Percentiles rank a stretch among this genome's conserved stretches.
Conservation (phyloP, 2,329 filamentous ascomycete species). For the Fusarium proliferatum region DNA sequence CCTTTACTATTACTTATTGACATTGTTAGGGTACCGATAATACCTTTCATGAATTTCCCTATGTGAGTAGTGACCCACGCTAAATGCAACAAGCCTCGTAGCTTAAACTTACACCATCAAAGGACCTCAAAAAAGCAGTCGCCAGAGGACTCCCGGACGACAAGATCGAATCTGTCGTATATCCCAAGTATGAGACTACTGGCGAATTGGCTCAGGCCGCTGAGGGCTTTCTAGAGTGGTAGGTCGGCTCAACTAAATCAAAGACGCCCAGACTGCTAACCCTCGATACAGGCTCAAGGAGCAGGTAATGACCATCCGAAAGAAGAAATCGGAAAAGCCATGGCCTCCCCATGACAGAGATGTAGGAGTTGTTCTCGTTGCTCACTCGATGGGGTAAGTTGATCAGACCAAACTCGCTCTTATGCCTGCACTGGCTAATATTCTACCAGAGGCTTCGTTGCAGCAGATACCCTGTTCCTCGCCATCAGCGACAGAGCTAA, state of each 20-base stretch:
- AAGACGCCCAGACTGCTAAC: neutral
- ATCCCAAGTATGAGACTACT: conserved; percentile 78
- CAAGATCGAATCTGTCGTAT: conserved; percentile 70
- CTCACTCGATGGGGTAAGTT: conserved; percentile 80
- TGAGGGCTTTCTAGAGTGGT: conserved; percentile 61
- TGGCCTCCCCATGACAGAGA: conserved; percentile 84
- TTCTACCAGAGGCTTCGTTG: conserved; percentile 75
- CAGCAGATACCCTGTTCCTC: conserved; percentile 81
- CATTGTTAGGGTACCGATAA: conserved; percentile 70
- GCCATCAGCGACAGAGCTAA: conserved; percentile 72
- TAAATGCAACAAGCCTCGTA: neutral
- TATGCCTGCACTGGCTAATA: neutral
- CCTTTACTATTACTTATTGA: fast-evolving
- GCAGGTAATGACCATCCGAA: conserved; percentile 80
- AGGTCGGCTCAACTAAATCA: neutral
- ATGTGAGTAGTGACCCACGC: conserved; percentile 46
- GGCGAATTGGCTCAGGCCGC: conserved; percentile 70
- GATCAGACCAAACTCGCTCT: neutral
- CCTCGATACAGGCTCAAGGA: conserved; percentile 74
- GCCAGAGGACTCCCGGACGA: conserved; percentile 69
- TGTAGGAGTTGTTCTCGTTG: conserved; percentile 81
- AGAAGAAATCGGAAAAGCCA: conserved; percentile 75
- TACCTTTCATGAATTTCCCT: conserved; percentile 75
- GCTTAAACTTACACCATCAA: neutral
- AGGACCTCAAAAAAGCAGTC: conserved; percentile 69